Evolutionary conservation across 805 yeast genomes (phyloP).

Genomic region (Pichia cabralensis): DNA sequence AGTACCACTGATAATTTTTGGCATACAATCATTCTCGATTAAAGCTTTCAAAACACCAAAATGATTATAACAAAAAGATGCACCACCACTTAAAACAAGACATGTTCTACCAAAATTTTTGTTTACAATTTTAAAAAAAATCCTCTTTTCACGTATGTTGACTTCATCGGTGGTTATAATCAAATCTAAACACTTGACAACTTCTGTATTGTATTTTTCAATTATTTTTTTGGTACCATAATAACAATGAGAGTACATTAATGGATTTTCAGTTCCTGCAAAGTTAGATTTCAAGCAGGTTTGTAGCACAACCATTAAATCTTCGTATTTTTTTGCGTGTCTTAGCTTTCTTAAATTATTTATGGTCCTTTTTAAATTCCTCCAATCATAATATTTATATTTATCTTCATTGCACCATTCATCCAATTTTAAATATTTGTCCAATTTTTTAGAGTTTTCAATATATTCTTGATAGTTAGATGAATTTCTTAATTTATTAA

Average conservation of each 20-base stretch:
- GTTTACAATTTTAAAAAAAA: conserved; percentile 46
- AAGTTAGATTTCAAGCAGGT: conserved; percentile 63
- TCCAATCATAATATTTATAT: conserved; percentile 61
- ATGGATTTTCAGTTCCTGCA: conserved; percentile 69
- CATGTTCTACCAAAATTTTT: conserved; percentile 67
- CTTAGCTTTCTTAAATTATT: conserved; percentile 31
- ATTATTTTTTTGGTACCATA: conserved; percentile 63
- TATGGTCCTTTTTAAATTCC: conserved; percentile 42
- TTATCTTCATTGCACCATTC: conserved; percentile 53
- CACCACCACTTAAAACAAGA: conserved; percentile 69
- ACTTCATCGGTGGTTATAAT: conserved; percentile 32
- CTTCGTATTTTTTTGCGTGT: conserved; percentile 27
- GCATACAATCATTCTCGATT: conserved; percentile 55
- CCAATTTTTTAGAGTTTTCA: conserved; percentile 45
- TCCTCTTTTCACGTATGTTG: conserved; percentile 32
- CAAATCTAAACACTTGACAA: conserved; percentile 35
- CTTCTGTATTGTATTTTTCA: conserved; percentile 43
- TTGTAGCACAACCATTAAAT: conserved; percentile 46
- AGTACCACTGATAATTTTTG: conserved; percentile 65
- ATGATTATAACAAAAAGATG: conserved; percentile 67
- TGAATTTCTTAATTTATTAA: conserved; percentile 41
- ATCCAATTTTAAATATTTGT: conserved; percentile 46
- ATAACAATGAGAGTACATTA: conserved; percentile 62
- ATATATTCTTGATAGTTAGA: conserved; percentile 53
- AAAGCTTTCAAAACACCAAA: conserved; percentile 69